Conservation (phyloP, 2,329 filamentous ascomycete genomes). For the Trichoderma sp. region DNA sequence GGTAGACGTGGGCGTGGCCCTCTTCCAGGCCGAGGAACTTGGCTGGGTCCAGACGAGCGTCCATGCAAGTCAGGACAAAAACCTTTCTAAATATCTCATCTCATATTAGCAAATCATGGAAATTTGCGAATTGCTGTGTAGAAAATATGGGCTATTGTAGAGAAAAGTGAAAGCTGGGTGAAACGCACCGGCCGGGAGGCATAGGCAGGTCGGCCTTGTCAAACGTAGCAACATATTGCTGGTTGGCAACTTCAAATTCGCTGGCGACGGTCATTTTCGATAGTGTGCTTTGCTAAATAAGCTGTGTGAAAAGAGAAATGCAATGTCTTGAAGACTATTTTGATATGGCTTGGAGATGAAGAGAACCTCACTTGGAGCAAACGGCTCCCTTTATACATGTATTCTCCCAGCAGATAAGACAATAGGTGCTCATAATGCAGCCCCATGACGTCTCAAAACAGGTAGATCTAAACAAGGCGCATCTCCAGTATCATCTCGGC, state of each 20-base stretch:
- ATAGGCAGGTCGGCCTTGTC: constrained; percentile 66
- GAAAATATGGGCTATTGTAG: not conserved
- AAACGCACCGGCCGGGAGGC: constrained; percentile 57
- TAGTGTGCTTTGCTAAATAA: not conserved
- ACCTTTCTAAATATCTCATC: constrained; percentile 34
- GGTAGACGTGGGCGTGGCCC: constrained; percentile 77
- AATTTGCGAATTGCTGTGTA: not conserved
- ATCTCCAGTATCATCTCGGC: constrained; percentile 1
- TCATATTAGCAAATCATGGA: not conserved
- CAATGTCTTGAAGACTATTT: not conserved
- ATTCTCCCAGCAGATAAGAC: not conserved
- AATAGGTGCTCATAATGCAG: not conserved
- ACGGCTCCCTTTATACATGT: not conserved
- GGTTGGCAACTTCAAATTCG: constrained; percentile 39
- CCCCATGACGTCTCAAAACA: not conserved
- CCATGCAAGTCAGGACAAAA: constrained; percentile 72
- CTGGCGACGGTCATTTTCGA: constrained; percentile 26
- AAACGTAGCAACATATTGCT: constrained; percentile 64
- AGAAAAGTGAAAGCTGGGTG: not conserved
- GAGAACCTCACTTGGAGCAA: not conserved
- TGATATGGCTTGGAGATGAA: not conserved
- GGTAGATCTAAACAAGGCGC: not conserved
- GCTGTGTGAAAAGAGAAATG: not conserved
- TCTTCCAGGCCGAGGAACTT: constrained; percentile 69
- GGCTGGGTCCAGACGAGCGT: constrained; percentile 70